Conservation (phyloP, 257 asterid genomes). For the Nicotiana benthamiana region DNA sequence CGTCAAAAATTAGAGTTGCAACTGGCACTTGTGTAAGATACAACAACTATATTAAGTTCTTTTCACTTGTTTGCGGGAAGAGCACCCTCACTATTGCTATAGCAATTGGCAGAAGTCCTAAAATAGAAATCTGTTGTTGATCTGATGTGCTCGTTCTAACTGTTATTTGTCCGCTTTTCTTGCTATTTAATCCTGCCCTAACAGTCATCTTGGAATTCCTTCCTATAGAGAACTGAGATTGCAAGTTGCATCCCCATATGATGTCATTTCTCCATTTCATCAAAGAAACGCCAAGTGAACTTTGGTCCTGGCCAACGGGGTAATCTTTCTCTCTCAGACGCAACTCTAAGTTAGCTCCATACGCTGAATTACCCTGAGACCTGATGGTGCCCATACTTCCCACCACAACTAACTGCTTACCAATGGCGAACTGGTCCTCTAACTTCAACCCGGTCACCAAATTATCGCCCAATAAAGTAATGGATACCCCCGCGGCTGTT, state of each 20-base stretch:
- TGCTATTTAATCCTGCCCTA: slow-evolving; percentile 31
- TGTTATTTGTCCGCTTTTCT: slow-evolving; percentile 37
- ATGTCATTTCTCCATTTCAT: slow-evolving; percentile 30
- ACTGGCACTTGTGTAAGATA: background rate
- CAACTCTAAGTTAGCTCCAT: slow-evolving; percentile 28
- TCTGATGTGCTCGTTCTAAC: slow-evolving; percentile 47
- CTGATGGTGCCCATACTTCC: slow-evolving; percentile 25
- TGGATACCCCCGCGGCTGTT: slow-evolving; percentile 29
- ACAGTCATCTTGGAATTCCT: slow-evolving; percentile 23
- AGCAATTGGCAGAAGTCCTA: slow-evolving; percentile 45
- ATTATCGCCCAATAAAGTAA: slow-evolving; percentile 24
- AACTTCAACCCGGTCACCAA: slow-evolving; percentile 19
- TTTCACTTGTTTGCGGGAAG: slow-evolving; percentile 18
- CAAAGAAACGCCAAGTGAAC: slow-evolving; percentile 28
- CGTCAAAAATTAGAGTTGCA: background rate
- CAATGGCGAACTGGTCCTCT: slow-evolving; percentile 27
- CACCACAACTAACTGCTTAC: slow-evolving; percentile 17
- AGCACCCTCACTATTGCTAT: slow-evolving; percentile 24
- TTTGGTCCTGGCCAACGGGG: slow-evolving; percentile 19
- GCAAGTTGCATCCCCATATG: slow-evolving; percentile 33
- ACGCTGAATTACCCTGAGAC: slow-evolving; percentile 29
- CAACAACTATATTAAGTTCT: slow-evolving; percentile 6
- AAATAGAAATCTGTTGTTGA: slow-evolving; percentile 37
- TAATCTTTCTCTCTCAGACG: slow-evolving; percentile 18
- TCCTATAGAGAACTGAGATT: slow-evolving; percentile 29